Base-by-base conservation (phyloP, 2,329 filamentous ascomycete species). In the Apiospora hydei region DNA sequence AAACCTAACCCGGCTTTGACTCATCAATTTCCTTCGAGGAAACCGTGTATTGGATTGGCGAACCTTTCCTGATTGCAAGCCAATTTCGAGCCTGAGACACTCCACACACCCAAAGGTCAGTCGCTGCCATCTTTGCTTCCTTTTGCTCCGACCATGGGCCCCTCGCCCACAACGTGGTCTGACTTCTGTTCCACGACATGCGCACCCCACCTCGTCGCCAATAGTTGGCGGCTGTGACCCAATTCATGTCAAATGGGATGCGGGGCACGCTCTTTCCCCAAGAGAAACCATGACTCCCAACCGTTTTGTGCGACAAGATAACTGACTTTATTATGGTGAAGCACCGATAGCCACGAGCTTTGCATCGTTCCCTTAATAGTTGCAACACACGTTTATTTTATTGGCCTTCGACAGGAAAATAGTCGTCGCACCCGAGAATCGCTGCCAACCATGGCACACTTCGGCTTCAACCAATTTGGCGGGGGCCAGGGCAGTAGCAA, bases 401-500 rank as follows among this genome's bases (percentile, higher is more conserved):
- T 8, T 8, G 5, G 34, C 18, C 18, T 38, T 61, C 30, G 53
- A 61, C 8, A 38, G 30, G 16, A 38, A 4, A 38, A 18, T 11
- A 61, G 53, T 38, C 53, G 30, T 61, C 57, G 34, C 57, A 24
- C 41, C 21, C 57, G 34, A 38, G 18, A n/a, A 73, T 73, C 71
- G 57, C 21, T 64, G 57, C 57, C 57, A 75, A 77, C 77, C 73
- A 90, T 90, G 88, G 85, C 88, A 76, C 87, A 88, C 71, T 87
- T 89, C 83, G 82, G 83, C 77, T 90, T 89, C 81, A 84, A 84
- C 78, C 87, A 88, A 76, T 90, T 89, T 79, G 84, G 84, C 76
- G 86, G 86, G 75, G 83, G 84, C 77, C 87, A 88, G 75, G 87
- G 86, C 75, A 86, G 86, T 73, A 86, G 84, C 72, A 84, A 87